These are phyloP conservation scores for Aspergillus saccharolyticus DNA, from an alignment of 495 filamentous ascomycete species.

Conservation along the genomic window DNA sequence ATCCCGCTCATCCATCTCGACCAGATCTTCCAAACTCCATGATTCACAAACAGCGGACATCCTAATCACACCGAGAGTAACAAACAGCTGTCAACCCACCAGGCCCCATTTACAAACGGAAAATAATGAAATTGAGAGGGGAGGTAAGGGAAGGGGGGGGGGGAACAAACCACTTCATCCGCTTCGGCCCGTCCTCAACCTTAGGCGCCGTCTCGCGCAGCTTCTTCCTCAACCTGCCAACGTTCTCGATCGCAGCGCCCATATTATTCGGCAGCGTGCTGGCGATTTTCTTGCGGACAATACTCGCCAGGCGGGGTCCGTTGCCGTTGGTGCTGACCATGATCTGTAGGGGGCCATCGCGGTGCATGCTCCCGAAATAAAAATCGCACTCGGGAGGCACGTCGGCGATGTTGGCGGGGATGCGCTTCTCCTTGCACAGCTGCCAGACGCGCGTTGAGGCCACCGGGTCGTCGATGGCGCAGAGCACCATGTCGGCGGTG, in stretches of 20 bases:
- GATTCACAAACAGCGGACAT: constrained; percentile 88
- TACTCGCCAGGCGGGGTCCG: constrained; percentile 83
- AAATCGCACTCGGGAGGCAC: constrained; percentile 97
- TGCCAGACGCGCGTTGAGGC: constrained; percentile 86
- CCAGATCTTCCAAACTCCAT: constrained; percentile 82
- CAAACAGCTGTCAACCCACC: neutral
- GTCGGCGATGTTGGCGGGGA: constrained; percentile 93
- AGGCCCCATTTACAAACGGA: too few species aligned
- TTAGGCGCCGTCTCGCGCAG: constrained; percentile 70
- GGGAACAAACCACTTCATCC: constrained; percentile 77
- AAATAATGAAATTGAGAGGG: too few species aligned
- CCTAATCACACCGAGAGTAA: constrained; percentile 38
- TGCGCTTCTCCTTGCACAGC: constrained; percentile 76
- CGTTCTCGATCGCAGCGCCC: constrained; percentile 75
- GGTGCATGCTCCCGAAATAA: constrained; percentile 92
- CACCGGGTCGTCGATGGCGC: constrained; percentile 85
- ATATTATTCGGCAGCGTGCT: constrained; percentile 65
- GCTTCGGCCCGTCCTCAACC: constrained; percentile 69
- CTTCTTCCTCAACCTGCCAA: constrained; percentile 74
- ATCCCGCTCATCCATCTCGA: constrained; percentile 75
- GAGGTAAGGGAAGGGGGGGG: too few species aligned
- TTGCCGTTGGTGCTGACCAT: constrained; percentile 99
- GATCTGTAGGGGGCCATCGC: constrained; percentile 91
- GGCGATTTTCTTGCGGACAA: constrained; percentile 80
- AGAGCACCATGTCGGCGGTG: constrained; percentile 76